Evolutionary conservation across 176 grass and related monocot genomes (phyloP).

Genomic region (Echinochloa phyllopogon): DNA sequence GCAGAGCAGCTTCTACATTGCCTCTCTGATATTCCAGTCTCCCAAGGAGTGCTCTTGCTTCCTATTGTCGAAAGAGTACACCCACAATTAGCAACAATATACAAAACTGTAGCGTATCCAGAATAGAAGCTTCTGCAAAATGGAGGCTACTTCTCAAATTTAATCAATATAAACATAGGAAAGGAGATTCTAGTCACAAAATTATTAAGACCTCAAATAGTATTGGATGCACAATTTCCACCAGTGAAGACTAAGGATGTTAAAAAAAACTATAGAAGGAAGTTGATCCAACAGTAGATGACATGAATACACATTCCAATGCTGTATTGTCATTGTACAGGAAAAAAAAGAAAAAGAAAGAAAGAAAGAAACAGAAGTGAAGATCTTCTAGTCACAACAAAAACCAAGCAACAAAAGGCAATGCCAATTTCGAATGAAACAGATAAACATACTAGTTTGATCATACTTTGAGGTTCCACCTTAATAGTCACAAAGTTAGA

Average conservation of each 20-base stretch:
- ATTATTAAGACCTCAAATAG: neutral
- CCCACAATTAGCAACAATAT: constrained; percentile 19
- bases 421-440: neutral
- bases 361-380: neutral
- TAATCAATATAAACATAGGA: constrained; percentile 14
- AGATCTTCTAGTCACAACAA: neutral
- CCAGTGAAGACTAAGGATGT: constrained; percentile 9
- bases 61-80: constrained; percentile 54
- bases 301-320: neutral
- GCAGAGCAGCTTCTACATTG: constrained; percentile 87
- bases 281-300: neutral
- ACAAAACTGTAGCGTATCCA: neutral
- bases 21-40: constrained; percentile 97
- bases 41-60: constrained; percentile 90
- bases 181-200: neutral
- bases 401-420: constrained; percentile 5
- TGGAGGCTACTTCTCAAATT: neutral
- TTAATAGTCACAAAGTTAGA: neutral
- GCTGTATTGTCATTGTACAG: neutral
- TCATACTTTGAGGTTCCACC: neutral
- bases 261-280: neutral
- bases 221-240: neutral
- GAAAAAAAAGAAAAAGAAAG: neutral
- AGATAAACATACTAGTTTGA: neutral
- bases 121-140: neutral